Conservation (phyloP, 495 filamentous ascomycete species). For the Tetracladium setigerum region DNA sequence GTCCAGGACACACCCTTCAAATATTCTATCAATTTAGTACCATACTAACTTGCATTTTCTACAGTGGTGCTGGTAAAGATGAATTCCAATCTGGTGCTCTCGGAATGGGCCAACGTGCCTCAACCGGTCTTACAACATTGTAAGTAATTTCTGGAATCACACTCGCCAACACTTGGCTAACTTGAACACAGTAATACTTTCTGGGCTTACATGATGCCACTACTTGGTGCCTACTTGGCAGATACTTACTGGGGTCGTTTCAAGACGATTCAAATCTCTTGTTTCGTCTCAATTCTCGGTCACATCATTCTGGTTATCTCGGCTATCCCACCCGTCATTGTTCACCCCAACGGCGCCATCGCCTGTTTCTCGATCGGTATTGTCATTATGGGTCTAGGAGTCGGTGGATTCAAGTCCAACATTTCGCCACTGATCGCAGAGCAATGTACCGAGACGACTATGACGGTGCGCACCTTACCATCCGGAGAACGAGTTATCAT, state of each 20-base stretch:
- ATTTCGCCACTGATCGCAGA: constrained; percentile 53
- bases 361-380: constrained; percentile 53
- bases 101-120: constrained; percentile 56
- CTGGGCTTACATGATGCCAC: constrained; percentile 52
- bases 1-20: constrained; percentile 22
- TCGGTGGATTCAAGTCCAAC: constrained; percentile 58
- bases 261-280: constrained; percentile 54
- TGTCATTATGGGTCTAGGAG: constrained; percentile 56
- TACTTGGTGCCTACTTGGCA: constrained; percentile 55
- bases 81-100: constrained; percentile 53
- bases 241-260: constrained; percentile 66
- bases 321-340: constrained; percentile 53
- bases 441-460: constrained; percentile 36
- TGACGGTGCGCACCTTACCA: constrained; percentile 34
- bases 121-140: constrained; percentile 59
- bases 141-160: not conserved
- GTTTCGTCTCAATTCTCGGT: constrained; percentile 51
- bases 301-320: constrained; percentile 58
- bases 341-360: constrained; percentile 43
- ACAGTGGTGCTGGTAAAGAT: constrained; percentile 50
- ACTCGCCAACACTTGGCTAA: too few relatives aligned
- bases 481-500: constrained; percentile 60
- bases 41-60: constrained; percentile 60
- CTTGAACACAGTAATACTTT: constrained; percentile 43
- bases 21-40: constrained; percentile 18